Conservation (phyloP, 1,139 yeast species). For the Diutina scorzettiae region DNA sequence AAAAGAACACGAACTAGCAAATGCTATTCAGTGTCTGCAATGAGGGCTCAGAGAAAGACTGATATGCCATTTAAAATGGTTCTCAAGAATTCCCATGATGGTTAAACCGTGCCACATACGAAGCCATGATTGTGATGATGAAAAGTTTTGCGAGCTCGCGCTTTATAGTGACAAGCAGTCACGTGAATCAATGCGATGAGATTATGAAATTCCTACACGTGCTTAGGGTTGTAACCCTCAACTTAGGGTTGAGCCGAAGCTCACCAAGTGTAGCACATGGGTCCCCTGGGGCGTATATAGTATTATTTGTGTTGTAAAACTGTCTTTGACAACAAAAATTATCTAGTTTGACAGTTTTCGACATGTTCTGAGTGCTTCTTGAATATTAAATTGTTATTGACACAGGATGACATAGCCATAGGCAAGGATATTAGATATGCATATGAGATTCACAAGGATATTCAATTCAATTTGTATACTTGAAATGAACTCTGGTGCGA, state of each 20-base stretch:
- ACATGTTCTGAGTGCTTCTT: not conserved
- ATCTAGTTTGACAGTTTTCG: not conserved
- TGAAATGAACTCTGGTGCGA: not conserved
- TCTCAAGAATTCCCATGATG: conserved; percentile 34
- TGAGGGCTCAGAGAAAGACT: conserved; percentile 38
- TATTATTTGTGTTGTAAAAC: not conserved
- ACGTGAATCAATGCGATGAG: not conserved
- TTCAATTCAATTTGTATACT: no score
- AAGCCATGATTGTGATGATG: not conserved
- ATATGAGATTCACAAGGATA: not conserved
- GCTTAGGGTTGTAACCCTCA: not conserved
- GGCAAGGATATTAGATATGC: not conserved
- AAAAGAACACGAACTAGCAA: conserved; percentile 1
- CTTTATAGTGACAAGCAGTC: not conserved
- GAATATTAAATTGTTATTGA: not conserved
- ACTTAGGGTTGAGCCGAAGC: not conserved
- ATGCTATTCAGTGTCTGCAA: conserved; percentile 15
- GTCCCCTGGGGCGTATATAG: not conserved
- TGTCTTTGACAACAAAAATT: no score
- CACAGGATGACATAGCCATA: not conserved
- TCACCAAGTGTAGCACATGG: not conserved
- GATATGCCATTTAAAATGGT: conserved; percentile 37
- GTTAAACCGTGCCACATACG: not conserved
- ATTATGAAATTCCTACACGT: not conserved
- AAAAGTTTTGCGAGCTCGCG: not conserved